Conservation (phyloP, 140 eudicot genomes). For the Stevia rebaudiana region DNA sequence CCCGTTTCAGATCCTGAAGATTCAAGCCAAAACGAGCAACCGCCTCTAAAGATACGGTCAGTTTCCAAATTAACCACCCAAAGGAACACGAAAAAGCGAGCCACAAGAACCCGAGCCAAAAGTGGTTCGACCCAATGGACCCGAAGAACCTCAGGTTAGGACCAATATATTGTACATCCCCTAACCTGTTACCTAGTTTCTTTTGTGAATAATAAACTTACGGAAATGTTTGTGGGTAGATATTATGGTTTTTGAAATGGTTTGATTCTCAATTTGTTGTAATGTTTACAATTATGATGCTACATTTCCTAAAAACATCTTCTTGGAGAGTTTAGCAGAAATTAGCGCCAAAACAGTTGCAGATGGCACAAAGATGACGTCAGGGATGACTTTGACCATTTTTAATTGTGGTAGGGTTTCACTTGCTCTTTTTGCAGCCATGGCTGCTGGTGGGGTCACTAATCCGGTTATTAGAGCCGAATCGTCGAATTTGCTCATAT, state of each 20-base stretch:
- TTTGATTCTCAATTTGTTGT: not conserved
- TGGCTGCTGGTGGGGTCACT: slow-evolving; percentile 88
- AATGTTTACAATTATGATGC: slow-evolving; percentile 29
- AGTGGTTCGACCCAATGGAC: slow-evolving; percentile 39
- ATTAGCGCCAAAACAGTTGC: slow-evolving; percentile 83
- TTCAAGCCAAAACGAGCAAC: slow-evolving; percentile 36
- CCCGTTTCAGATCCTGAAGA: slow-evolving; percentile 19
- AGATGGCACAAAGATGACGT: slow-evolving; percentile 80
- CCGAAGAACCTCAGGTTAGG: slow-evolving; percentile 42
- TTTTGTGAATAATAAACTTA: slow-evolving; percentile 30
- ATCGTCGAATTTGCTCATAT: slow-evolving; percentile 52
- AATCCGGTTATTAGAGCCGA: slow-evolving; percentile 65
- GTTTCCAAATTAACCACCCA: slow-evolving; percentile 39
- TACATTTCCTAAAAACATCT: slow-evolving; percentile 42
- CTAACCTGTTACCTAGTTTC: slow-evolving; percentile 12
- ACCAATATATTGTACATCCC: slow-evolving; percentile 25
- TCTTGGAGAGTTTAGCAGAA: slow-evolving; percentile 69
- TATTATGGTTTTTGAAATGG: slow-evolving; percentile 1
- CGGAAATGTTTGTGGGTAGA: slow-evolving; percentile 3
- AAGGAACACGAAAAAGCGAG: slow-evolving; percentile 43
- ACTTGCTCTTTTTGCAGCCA: slow-evolving; percentile 89
- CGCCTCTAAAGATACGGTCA: slow-evolving; percentile 39
- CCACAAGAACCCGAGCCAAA: slow-evolving; percentile 49
- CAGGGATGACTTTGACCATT: slow-evolving; percentile 67
- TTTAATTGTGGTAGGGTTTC: slow-evolving; percentile 73